Conservation (phyloP, 768 basidiomycete genomes). For the Cystobasidiopsis lactophilus region DNA sequence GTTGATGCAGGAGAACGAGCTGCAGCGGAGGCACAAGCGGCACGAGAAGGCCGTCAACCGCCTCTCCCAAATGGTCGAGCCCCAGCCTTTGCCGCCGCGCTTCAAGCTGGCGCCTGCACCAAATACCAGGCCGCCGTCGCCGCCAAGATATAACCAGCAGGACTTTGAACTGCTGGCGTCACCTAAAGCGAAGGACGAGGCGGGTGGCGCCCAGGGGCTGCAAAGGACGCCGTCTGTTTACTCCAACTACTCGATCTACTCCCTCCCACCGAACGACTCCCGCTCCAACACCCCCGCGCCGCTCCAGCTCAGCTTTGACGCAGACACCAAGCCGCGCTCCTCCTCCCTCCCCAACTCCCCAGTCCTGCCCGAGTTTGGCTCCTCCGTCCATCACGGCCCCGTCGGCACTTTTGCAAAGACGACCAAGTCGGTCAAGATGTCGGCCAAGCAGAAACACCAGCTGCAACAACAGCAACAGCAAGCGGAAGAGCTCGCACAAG, state of each 20-base stretch:
- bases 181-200: not conserved
- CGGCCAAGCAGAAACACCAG: constrained; percentile 1
- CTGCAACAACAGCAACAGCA: constrained; percentile 1
- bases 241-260: constrained; percentile 10
- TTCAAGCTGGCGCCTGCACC: not conserved
- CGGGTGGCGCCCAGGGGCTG: not conserved
- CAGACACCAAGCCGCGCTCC: too few species aligned
- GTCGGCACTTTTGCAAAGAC: not conserved
- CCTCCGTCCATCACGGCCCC: too few species aligned
- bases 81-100: too few species aligned
- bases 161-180: not conserved
- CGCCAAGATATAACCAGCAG: not conserved
- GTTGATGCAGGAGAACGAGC: too few species aligned
- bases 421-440: not conserved
- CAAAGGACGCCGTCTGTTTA: constrained; percentile 2
- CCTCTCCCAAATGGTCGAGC: too few species aligned
- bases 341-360: not conserved
- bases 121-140: not conserved
- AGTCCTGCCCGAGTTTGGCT: not conserved
- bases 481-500: not conserved
- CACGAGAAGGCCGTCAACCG: not conserved
- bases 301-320: too few species aligned
- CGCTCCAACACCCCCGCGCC: not conserved
- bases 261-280: not conserved
- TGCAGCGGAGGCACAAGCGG: too few species aligned